Conservation (phyloP, 164 flowering plant species). For the Annona cherimola region DNA sequence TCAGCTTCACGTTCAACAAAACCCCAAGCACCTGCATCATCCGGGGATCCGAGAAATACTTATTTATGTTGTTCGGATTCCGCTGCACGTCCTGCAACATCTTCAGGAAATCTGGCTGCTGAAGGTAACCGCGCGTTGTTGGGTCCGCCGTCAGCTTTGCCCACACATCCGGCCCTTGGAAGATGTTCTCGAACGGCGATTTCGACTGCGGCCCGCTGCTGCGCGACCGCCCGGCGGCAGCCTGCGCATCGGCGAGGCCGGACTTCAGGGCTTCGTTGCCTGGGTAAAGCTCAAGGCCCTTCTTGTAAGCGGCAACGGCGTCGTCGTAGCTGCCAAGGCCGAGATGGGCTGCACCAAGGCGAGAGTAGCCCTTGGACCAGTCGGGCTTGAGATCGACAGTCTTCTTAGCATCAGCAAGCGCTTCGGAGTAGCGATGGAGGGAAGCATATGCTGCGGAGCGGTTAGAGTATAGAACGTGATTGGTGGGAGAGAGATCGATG, state of each 20-base stretch:
- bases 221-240: constrained; percentile 36
- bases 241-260: constrained; percentile 70
- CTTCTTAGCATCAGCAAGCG: constrained; percentile 72
- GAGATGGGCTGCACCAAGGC: constrained; percentile 82
- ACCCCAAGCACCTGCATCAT: constrained; percentile 89
- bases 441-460: constrained; percentile 98
- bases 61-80: constrained; percentile 68
- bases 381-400: constrained; percentile 85
- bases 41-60: constrained; percentile 75
- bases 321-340: constrained; percentile 48
- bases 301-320: constrained; percentile 64
- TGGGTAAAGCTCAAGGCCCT: constrained; percentile 83
- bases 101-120: constrained; percentile 80
- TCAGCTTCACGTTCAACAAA: constrained; percentile 56
- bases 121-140: constrained; percentile 48
- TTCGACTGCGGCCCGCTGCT: constrained; percentile 8
- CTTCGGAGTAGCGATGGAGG: constrained; percentile 50
- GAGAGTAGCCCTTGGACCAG: constrained; percentile 87
- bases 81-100: constrained; percentile 89
- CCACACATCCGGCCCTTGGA: constrained; percentile 88
- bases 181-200: constrained; percentile 66
- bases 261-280: constrained; percentile 69
- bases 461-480: constrained; percentile 95
- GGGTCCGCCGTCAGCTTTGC: constrained; percentile 85
- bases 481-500: constrained; percentile 64